These are phyloP conservation scores for Carpinus viminea DNA, from an alignment of 306 rosid species.

Conservation along the genomic window DNA sequence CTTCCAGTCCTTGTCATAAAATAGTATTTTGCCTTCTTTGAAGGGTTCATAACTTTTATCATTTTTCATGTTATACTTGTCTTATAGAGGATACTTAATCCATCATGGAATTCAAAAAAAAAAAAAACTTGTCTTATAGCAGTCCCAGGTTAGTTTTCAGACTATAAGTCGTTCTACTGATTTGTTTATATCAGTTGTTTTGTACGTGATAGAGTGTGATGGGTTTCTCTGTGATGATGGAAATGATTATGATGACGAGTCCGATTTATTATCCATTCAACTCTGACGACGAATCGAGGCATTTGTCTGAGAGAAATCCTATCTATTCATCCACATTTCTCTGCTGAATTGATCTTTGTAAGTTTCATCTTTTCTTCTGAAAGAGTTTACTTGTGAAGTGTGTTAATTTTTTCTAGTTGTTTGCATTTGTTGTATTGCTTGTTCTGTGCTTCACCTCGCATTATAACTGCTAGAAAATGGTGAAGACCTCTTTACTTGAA, in stretches of 20 bases:
- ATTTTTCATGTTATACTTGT: not conserved
- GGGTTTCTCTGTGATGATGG: conserved; percentile 12
- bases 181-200: not conserved
- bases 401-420: too few relatives aligned
- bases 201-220: not conserved
- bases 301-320: conserved; percentile 18
- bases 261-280: conserved; percentile 9
- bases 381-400: too few relatives aligned
- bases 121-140: too few relatives aligned
- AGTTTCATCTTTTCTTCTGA: not conserved
- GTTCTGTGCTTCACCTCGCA: too few relatives aligned
- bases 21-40: not conserved
- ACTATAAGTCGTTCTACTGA: not conserved
- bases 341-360: not conserved
- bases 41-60: not conserved
- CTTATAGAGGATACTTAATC: not conserved
- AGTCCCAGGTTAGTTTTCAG: not conserved
- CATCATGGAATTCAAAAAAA: not conserved
- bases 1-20: not conserved
- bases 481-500: not conserved
- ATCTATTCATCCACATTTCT: not conserved
- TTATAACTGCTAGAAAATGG: too few relatives aligned
- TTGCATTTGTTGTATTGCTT: too few relatives aligned
- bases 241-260: conserved; percentile 3
- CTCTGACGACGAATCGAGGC: conserved; percentile 21